These are phyloP conservation scores for Lepidium sativum DNA, from an alignment of 345 rosid species.

Conservation along the genomic window DNA sequence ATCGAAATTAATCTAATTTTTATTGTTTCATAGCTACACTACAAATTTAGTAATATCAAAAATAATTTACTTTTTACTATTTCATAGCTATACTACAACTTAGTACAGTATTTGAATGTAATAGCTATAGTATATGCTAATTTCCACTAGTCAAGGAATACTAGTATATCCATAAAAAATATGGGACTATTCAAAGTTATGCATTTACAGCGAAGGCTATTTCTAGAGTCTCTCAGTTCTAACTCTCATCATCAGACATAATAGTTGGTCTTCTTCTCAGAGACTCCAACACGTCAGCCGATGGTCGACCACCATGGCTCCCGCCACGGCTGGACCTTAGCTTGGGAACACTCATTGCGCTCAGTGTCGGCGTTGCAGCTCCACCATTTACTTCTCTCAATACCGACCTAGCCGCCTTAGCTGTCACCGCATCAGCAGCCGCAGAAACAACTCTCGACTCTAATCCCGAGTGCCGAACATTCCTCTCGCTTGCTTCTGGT, in stretches of 20 bases:
- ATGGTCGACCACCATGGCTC: conserved; percentile 35
- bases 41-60: no score
- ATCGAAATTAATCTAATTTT: no score
- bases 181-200: no score
- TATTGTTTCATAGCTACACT: no score
- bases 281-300: conserved; percentile 60
- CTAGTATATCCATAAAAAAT: no score
- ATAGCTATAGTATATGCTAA: no score
- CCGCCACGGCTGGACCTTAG: conserved; percentile 41
- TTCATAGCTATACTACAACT: no score
- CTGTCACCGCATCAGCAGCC: conserved; percentile 58
- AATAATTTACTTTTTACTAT: no score
- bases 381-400: conserved; percentile 65
- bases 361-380: conserved; percentile 52
- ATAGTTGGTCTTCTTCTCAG: conserved; percentile 61
- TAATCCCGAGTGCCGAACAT: conserved; percentile 16
- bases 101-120: no score
- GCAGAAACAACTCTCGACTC: conserved; percentile 49
- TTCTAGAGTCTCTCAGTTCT: neutral
- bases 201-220: conserved; percentile 7
- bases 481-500: conserved; percentile 19
- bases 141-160: no score
- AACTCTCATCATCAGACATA: conserved; percentile 59
- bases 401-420: conserved; percentile 57
- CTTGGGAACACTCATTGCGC: conserved; percentile 65